Base-by-base conservation (phyloP, 805 yeast genomes). In the Sungouiozyma intestinalis region DNA sequence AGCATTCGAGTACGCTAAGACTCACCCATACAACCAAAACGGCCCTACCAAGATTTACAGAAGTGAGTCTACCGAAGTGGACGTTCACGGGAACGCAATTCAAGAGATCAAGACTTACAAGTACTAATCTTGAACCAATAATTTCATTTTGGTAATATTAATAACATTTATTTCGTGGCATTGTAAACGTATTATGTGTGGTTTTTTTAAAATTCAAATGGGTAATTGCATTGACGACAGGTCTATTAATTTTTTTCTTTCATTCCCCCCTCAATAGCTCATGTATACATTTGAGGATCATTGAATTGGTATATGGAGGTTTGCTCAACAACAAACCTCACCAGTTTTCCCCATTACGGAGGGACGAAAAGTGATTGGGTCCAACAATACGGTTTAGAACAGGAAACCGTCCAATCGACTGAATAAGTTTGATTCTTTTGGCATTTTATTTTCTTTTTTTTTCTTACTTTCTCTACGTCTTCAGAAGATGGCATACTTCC, bases 1-100 rank as follows among this genome's bases (percentile, higher is more conserved):
- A 55, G 68, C 81, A 32, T 70, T 64, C 51, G 71, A 75, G 42
- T 67, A 72, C 47, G 73, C 86, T 1, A 58, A 69, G 49, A 58
- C 55, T 37, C 67, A 75, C 49, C 86, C 86, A 27, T 73, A 66
- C 54, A 57, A 60, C 48, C 62, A 67, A 42, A 66, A 64, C 48
- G 76, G 76, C 43, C 74, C 76, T 33, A 67, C 69, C 40, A 63
- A 67, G 51, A 65, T 68, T 55, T 68, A 68, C 58, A 66, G 72
- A 53, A 63, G 68, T 43, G 63, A 56, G 42, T 58, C 63, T 32
- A 59, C 62, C 27, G 65, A 61, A 40, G 47, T 61, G 35, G 62
- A 58, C 44, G 49, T 57, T 40, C 55, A 57, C 32, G 63, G 63
- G 37, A 55, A 51, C 42, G 49, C 56, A 14, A 57, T 55, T 38